phyloP scores from a whole-genome alignment of 2,329 filamentous ascomycete species.

The Colletotrichum salicis region DNA sequence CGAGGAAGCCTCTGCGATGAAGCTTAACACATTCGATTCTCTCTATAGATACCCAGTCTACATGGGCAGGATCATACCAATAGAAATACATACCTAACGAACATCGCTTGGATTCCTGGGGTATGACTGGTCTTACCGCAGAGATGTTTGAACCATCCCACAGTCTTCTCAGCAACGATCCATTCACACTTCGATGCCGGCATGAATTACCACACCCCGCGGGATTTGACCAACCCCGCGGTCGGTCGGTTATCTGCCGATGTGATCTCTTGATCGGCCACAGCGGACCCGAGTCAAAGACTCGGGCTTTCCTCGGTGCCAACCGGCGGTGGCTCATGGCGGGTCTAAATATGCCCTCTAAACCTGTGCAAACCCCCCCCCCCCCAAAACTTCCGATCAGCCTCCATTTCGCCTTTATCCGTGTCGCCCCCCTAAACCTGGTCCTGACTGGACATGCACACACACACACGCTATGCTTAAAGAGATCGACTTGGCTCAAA shows the following conservation, averaged over 20 bases:
- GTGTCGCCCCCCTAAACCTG: not conserved
- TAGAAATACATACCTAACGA: not conserved
- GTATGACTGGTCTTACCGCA: too few species aligned
- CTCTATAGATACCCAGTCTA: not conserved
- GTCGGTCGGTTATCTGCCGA: conserved; percentile 3
- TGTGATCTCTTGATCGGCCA: not conserved
- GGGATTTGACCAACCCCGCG: not conserved
- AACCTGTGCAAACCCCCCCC: not conserved
- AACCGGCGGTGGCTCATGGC: not conserved
- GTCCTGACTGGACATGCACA: not conserved
- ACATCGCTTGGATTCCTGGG: not conserved
- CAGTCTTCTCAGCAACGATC: not conserved
- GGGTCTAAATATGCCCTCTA: not conserved
- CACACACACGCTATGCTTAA: not conserved
- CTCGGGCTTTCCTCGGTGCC: conserved; percentile 7
- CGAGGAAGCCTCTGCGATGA: conserved; percentile 31
- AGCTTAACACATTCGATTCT: not conserved
- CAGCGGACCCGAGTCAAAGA: not conserved
- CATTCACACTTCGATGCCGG: too few species aligned
- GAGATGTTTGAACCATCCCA: not conserved
- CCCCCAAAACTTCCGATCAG: not conserved
- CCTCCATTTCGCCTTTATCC: not conserved
- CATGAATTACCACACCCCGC: not conserved
- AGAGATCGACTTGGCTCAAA: conserved; percentile 1
- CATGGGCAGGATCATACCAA: not conserved